These are phyloP conservation scores for Rhizomucor pusillus DNA, from an alignment of 371 early-diverging fungal species.

Conservation along the genomic window DNA sequence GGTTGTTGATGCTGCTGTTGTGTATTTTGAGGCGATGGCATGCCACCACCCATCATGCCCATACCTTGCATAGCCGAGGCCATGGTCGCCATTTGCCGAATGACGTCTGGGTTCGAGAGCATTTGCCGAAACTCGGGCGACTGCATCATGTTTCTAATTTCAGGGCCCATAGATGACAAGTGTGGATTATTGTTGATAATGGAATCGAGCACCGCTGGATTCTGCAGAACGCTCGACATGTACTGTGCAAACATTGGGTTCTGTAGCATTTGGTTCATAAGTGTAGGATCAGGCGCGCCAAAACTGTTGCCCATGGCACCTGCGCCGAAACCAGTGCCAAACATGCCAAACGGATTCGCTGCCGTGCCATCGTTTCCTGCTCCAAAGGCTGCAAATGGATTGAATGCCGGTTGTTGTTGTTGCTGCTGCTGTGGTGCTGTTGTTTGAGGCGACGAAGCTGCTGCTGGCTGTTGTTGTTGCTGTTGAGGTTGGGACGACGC, in stretches of 20 bases:
- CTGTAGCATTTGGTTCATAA: slow-evolving; percentile 71
- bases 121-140: slow-evolving; percentile 83
- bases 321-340: slow-evolving; percentile 44
- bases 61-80: slow-evolving; percentile 60
- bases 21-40: slow-evolving; percentile 14
- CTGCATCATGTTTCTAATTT: slow-evolving; percentile 77
- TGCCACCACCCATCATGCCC: slow-evolving; percentile 25
- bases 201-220: slow-evolving; percentile 82
- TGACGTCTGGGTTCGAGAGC: slow-evolving; percentile 81
- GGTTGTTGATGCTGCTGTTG: slow-evolving; percentile 7
- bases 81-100: slow-evolving; percentile 80
- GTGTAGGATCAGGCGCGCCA: slow-evolving; percentile 64
- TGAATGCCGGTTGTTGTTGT: slow-evolving; percentile 23
- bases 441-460: slow-evolving; percentile 23
- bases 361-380: slow-evolving; percentile 30
- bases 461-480: slow-evolving; percentile 20
- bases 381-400: slow-evolving; percentile 36
- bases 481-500: slow-evolving; percentile 13
- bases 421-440: slow-evolving; percentile 21
- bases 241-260: slow-evolving; percentile 84
- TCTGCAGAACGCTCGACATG: slow-evolving; percentile 74
- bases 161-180: slow-evolving; percentile 80
- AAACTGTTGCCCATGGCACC: slow-evolving; percentile 61
- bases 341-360: slow-evolving; percentile 54
- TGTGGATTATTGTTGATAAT: slow-evolving; percentile 84